These are phyloP conservation scores for Dothidotthia symphoricarpi DNA, from an alignment of 2,329 filamentous ascomycete genomes.

Conservation along the genomic window DNA sequence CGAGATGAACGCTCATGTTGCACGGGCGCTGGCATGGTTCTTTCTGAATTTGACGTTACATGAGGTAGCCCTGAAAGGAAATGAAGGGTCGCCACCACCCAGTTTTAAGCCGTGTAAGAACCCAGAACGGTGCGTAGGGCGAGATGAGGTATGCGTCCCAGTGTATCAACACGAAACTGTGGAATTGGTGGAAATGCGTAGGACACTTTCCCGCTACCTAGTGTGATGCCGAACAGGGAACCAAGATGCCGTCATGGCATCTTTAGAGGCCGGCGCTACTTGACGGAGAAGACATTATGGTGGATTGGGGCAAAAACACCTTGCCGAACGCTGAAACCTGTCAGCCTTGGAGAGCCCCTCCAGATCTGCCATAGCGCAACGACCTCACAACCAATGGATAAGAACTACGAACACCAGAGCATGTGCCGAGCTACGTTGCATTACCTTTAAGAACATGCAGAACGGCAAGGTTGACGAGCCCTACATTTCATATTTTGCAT, in stretches of 20 bases:
- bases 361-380: slow-evolving; percentile 38
- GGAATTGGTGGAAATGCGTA: slow-evolving; percentile 26
- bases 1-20: slow-evolving; percentile 37
- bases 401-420: slow-evolving; percentile 17
- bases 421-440: slow-evolving; percentile 3
- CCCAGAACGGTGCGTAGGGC: slow-evolving; percentile 28
- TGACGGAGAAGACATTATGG: slow-evolving; percentile 23
- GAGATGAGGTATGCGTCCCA: slow-evolving; percentile 37
- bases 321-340: slow-evolving; percentile 26
- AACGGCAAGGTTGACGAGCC: too few relatives aligned
- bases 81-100: slow-evolving; percentile 41
- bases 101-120: slow-evolving; percentile 29
- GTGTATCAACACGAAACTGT: slow-evolving; percentile 40
- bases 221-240: slow-evolving; percentile 31
- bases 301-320: slow-evolving; percentile 30
- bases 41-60: slow-evolving; percentile 25
- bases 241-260: slow-evolving; percentile 29
- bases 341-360: slow-evolving; percentile 35
- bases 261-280: slow-evolving; percentile 16
- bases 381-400: slow-evolving; percentile 41
- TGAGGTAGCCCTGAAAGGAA: slow-evolving; percentile 35
- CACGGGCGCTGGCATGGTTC: slow-evolving; percentile 29
- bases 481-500: too few relatives aligned
- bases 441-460: too few relatives aligned
- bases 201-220: slow-evolving; percentile 20